A percentile compares a stretch with the other conserved stretches of the same genome.
Conservation (phyloP, 306 rosid species). For the Amphicarpaea edgeworthii region DNA sequence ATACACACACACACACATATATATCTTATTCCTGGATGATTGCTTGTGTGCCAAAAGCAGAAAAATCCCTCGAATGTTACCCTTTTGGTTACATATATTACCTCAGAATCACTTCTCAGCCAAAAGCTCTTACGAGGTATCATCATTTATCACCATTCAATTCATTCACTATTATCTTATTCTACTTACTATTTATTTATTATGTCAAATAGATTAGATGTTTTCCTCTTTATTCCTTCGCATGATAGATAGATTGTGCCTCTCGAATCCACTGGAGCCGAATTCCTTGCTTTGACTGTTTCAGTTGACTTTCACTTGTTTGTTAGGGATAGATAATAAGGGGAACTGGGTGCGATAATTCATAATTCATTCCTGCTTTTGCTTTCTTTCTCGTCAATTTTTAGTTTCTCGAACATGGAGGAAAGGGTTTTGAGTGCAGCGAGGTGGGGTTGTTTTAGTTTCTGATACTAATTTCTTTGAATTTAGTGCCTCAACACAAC, state of each 20-base stretch:
- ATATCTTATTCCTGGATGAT: conserved; percentile 32
- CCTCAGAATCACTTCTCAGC: conserved; percentile 23
- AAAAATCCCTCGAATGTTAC: conserved; percentile 31
- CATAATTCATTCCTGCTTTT: conserved; percentile 1
- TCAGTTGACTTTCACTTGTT: conserved; percentile 23
- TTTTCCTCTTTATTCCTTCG: too few species aligned
- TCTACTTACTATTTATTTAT: not conserved
- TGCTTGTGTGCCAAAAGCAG: conserved; percentile 27
- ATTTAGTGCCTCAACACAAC: conserved; percentile 23
- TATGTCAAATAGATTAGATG: too few species aligned
- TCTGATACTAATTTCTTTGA: conserved; percentile 16
- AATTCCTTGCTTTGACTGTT: conserved; percentile 17
- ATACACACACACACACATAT: too few species aligned
- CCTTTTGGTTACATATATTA: conserved; percentile 23
- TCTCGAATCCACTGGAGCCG: too few species aligned
- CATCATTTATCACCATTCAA: not conserved
- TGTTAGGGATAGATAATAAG: not conserved
- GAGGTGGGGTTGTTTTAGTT: conserved; percentile 29
- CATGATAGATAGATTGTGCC: too few species aligned
- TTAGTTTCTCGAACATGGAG: conserved; percentile 7
- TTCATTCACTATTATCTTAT: too few species aligned
- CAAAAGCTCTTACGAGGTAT: conserved; percentile 46
- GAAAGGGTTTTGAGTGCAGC: conserved; percentile 35
- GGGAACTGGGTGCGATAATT: not conserved
- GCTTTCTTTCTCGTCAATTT: not conserved